Evolutionary conservation across 78 protist genomes (phyloP).

Genomic region (Polysphondylium violaceum): DNA sequence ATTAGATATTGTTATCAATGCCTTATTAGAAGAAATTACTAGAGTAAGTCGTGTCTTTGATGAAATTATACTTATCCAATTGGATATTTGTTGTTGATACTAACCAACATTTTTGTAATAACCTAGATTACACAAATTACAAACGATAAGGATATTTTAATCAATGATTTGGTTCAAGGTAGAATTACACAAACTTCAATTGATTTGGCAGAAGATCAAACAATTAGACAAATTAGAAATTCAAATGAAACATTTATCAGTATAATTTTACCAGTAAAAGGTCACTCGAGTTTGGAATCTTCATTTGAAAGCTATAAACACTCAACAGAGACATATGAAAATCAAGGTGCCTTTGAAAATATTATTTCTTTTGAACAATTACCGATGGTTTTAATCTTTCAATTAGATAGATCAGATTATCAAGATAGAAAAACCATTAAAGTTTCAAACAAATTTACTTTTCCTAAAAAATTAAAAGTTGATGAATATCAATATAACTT

Average conservation of each 20-base stretch:
- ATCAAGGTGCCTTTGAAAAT: constrained; percentile 1
- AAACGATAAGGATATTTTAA: background rate
- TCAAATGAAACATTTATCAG: constrained; percentile 40
- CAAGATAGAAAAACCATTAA: constrained; percentile 26
- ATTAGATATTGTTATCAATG: constrained; percentile 5
- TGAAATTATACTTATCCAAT: background rate
- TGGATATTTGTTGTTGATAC: background rate
- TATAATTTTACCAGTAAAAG: constrained; percentile 62
- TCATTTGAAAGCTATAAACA: constrained; percentile 49
- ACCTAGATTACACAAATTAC: constrained; percentile 37
- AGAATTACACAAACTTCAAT: constrained; percentile 22
- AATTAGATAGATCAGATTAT: constrained; percentile 68
- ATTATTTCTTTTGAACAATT: constrained; percentile 5
- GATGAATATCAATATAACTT: background rate
- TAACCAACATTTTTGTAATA: background rate
- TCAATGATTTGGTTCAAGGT: constrained; percentile 52
- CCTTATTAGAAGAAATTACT: constrained; percentile 23
- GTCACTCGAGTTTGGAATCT: constrained; percentile 14
- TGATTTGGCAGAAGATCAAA: background rate
- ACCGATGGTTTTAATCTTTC: constrained; percentile 46
- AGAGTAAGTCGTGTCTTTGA: background rate
- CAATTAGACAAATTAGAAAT: constrained; percentile 1
- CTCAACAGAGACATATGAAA: background rate
- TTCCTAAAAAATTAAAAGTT: constrained; percentile 46
- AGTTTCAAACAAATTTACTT: constrained; percentile 30